phyloP scores from a whole-genome alignment of 495 filamentous ascomycete species.

The Lindgomyces ingoldianus region DNA sequence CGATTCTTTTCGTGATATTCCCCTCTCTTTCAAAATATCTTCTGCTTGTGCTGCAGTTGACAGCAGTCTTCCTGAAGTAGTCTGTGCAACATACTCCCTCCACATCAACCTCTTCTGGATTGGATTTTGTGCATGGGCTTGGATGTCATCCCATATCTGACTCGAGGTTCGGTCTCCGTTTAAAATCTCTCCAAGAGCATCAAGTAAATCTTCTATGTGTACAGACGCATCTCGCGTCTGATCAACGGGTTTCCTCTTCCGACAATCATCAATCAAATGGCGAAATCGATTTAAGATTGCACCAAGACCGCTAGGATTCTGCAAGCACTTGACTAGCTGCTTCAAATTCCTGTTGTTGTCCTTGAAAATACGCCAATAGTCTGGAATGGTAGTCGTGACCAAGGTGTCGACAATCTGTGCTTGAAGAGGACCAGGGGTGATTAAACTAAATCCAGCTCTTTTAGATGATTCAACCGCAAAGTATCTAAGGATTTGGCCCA shows the following conservation, averaged over 20 bases:
- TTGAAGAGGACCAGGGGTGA: conserved; percentile 61
- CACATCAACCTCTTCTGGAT: conserved; percentile 57
- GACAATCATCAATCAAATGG: conserved; percentile 51
- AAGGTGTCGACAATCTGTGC: conserved; percentile 71
- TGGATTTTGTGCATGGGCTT: conserved; percentile 40
- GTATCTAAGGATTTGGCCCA: conserved; percentile 56
- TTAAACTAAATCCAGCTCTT: conserved; percentile 57
- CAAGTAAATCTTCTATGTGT: conserved; percentile 49
- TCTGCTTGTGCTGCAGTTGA: conserved; percentile 76
- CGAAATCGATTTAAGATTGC: conserved; percentile 65
- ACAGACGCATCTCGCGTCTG: conserved; percentile 45
- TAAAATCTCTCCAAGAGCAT: conserved; percentile 58
- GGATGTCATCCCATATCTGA: conserved; percentile 56
- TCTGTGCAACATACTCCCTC: conserved; percentile 65
- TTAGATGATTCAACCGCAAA: conserved; percentile 48
- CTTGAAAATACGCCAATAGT: conserved; percentile 66
- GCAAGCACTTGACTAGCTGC: conserved; percentile 66
- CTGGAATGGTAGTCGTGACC: conserved; percentile 68
- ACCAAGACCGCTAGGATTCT: conserved; percentile 71
- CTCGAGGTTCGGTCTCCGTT: conserved; percentile 55
- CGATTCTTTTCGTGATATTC: conserved; percentile 5
- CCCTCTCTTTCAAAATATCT: conserved; percentile 50
- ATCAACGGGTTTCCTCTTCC: conserved; percentile 39
- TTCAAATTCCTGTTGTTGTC: conserved; percentile 34
- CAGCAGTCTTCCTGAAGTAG: conserved; percentile 72